phyloP scores from a whole-genome alignment of 371 early-diverging fungal species.

The Saksenaea oblongispora region DNA sequence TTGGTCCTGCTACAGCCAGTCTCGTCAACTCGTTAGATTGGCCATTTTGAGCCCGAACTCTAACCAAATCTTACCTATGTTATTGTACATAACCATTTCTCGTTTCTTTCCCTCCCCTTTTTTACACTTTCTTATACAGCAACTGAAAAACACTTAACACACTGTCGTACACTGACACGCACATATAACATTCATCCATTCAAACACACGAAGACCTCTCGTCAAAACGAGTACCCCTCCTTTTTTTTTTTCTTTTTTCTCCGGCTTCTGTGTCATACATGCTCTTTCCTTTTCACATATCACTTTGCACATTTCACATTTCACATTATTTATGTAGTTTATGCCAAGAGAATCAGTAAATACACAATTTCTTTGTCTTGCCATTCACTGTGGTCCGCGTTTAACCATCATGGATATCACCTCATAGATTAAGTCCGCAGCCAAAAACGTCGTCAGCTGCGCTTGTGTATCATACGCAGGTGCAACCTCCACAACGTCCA shows the following conservation, averaged over 20 bases:
- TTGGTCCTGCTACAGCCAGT: background rate
- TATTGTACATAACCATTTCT: background rate
- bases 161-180: too few species aligned
- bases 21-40: background rate
- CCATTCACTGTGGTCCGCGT: slow-evolving; percentile 17
- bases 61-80: background rate
- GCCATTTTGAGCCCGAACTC: background rate
- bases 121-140: background rate
- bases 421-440: slow-evolving; percentile 50
- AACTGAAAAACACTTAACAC: background rate
- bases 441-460: slow-evolving; percentile 48
- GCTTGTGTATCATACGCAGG: slow-evolving; percentile 56
- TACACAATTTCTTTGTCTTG: background rate
- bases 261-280: background rate
- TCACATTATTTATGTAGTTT: background rate
- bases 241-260: background rate
- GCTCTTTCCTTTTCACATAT: background rate
- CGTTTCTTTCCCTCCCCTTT: background rate
- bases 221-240: background rate
- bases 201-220: too few species aligned
- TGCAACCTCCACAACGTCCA: slow-evolving; percentile 44
- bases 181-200: too few species aligned
- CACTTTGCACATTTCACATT: background rate
- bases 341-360: slow-evolving; percentile 3
- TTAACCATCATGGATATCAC: slow-evolving; percentile 50